Base-by-base conservation (phyloP, 1,284 basidiomycete genomes). In the Rhodotorula sp. region DNA sequence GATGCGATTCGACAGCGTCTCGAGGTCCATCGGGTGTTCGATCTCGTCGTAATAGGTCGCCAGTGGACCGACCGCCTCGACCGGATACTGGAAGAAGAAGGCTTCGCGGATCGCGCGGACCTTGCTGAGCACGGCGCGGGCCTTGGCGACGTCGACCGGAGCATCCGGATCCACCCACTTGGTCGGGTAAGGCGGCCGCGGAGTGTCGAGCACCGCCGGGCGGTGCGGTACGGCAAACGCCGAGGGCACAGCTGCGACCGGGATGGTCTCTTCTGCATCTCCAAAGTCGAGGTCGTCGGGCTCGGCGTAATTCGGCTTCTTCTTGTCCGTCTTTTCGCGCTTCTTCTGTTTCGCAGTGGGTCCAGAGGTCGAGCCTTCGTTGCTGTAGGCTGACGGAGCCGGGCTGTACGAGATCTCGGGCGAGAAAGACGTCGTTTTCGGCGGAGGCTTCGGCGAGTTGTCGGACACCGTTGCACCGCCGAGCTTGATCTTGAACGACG, bases 41-140 rank as follows among this genome's bases (percentile, higher is more conserved):
- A 99, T 97, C 82, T 98, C 97, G 16, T 97, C 88, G 69, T 91
- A 88, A 80, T 99, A 99, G 89, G 92, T 93, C 55, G 91, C 93
- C 81, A 74, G 58, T 55, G 73, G 68, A 18, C 71, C 80, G 16
- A 89, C 81, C 0, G 95, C 90, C 81, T 99, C 91, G 21, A 99
- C 95, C 2, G 95, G 93, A 26, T 85, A 84, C 55, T 86, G 79
- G 83, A 99, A 99, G 71, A 95, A 90, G 45, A 83, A 80, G 19
- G 89, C 87, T 77, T 92, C 89, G 1, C 88, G 86, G 47, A 90
- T 81, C 79, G 88, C 91, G 70, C 84, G 81, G 43, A 97, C 78
- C 43, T 78, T 82, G 78, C 86, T 88, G 73, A 97, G 78, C 34
- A 95, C 80, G 2, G 88, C 87, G 79, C 86, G 89, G 78, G 89